These are phyloP conservation scores for Candolleomyces eurysporus DNA, from an alignment of 768 basidiomycete genomes.

Conservation along the genomic window DNA sequence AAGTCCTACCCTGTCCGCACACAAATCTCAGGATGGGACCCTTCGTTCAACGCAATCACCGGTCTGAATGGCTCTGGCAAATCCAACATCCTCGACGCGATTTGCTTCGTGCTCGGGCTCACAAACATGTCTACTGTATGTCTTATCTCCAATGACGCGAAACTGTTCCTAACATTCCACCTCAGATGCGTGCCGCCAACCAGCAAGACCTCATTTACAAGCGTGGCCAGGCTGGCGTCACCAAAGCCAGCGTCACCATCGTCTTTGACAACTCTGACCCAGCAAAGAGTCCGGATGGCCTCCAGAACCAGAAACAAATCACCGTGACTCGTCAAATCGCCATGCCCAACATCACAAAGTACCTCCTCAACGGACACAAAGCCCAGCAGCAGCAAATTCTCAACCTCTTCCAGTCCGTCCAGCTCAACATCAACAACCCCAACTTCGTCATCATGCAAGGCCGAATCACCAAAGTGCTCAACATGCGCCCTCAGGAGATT, in stretches of 20 bases:
- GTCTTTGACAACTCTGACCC: slow-evolving; percentile 98
- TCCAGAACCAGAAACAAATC: slow-evolving; percentile 80
- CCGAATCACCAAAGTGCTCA: slow-evolving; percentile 97
- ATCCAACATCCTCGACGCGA: slow-evolving; percentile 98
- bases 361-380: slow-evolving; percentile 95
- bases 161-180: slow-evolving; percentile 12
- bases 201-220: slow-evolving; percentile 99
- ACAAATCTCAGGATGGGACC: slow-evolving; percentile 94
- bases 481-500: slow-evolving; percentile 98
- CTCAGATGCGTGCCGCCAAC: slow-evolving; percentile 89
- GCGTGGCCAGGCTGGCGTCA: slow-evolving; percentile 94
- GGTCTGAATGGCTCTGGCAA: slow-evolving; percentile 96
- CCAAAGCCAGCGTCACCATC: slow-evolving; percentile 96
- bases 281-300: slow-evolving; percentile 77
- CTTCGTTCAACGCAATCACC: slow-evolving; percentile 98
- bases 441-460: slow-evolving; percentile 99
- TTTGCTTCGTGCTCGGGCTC: slow-evolving; percentile 97
- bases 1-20: slow-evolving; percentile 98
- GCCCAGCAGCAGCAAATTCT: slow-evolving; percentile 82
- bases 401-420: slow-evolving; percentile 92
- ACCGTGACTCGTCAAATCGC: slow-evolving; percentile 98
- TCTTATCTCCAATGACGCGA: slow-evolving; percentile 1
- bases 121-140: slow-evolving; percentile 92
- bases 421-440: slow-evolving; percentile 99
- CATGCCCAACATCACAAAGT: slow-evolving; percentile 91